Conservation (phyloP, 2,329 filamentous ascomycete genomes). For the Fusarium nelsonii region DNA sequence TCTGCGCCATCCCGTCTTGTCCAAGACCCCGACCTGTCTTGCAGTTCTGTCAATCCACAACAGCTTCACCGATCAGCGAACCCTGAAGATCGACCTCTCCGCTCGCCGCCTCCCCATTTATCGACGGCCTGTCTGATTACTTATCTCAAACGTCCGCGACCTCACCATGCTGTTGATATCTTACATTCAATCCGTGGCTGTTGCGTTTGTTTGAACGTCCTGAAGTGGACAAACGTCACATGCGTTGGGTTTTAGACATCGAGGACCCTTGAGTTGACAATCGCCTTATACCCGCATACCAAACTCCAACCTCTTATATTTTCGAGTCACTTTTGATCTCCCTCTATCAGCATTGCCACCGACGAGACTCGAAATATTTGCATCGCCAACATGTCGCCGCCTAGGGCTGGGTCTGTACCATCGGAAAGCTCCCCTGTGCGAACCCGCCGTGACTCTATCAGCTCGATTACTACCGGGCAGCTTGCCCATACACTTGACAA, state of each 20-base stretch:
- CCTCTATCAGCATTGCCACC: slow-evolving; percentile 1
- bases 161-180: slow-evolving; percentile 42
- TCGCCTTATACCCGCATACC: neutral
- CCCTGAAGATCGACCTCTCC: slow-evolving; percentile 43
- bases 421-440: slow-evolving; percentile 52
- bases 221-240: slow-evolving; percentile 29
- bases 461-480: slow-evolving; percentile 71
- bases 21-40: slow-evolving; percentile 11
- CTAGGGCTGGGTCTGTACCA: slow-evolving; percentile 47
- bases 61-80: slow-evolving; percentile 45
- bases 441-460: slow-evolving; percentile 56
- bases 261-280: slow-evolving; percentile 10
- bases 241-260: slow-evolving; percentile 19
- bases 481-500: slow-evolving; percentile 83
- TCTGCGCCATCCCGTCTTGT: slow-evolving; percentile 23
- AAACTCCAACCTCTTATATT: slow-evolving; percentile 2
- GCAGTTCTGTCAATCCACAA: slow-evolving; percentile 23
- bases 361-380: slow-evolving; percentile 2
- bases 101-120: slow-evolving; percentile 24
- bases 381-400: slow-evolving; percentile 46
- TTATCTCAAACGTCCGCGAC: slow-evolving; percentile 20
- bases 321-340: neutral
- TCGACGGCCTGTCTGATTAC: slow-evolving; percentile 24
- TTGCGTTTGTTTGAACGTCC: slow-evolving; percentile 28
- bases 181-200: slow-evolving; percentile 27